Evolutionary conservation across 345 rosid species (phyloP), one percentile per base, ranked within the genome.

Genomic region (Boechera stricta): DNA sequence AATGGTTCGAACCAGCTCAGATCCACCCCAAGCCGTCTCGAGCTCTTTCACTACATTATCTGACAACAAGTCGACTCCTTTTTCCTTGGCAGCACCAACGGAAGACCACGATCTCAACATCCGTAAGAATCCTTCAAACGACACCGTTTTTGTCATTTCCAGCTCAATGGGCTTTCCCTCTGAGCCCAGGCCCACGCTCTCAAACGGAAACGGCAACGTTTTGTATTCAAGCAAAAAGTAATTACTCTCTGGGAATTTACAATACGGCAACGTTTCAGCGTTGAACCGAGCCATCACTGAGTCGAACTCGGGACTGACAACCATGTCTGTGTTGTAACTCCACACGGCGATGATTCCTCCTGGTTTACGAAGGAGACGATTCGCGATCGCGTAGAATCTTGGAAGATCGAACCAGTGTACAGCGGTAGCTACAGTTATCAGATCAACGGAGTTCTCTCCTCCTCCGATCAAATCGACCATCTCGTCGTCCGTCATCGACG

Each of bases 401-500:
- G 82, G 87, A 9, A 85, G 85, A 52, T 91, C 91, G 57, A 91
- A 87, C 92, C 94, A 85, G 79, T 87, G 90, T 10, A 86, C 79
- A 2, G 88, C 94, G 49, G 79, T 78, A 2, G 89, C 90, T 2
- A 86, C 85, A 0, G 88, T 87, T 13, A 91, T 81, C 9, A 90
- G 54, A 79, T 79, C 79, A 0, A 79, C 79, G 4, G 82, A 69
- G 26, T 63, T 79, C 2, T 79, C 77, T 12, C 66, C 71, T 44
- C 60, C 77, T 47, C 82, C 79, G 66, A 79, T 67, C 6, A 69
- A 67, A 69, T 68, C 12, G 3, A 79, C 73, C 48, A 69, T 68
- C 41, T 79, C 79, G 26, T 74, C 82, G 1, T 79, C 82, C 11
- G 82, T 67, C 79, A 79, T 74, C 33, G 75, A 62, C 71, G 74